These are phyloP conservation scores for Vaccinium myrtillus DNA, from an alignment of 148 eudicot species.

Conservation along the genomic window DNA sequence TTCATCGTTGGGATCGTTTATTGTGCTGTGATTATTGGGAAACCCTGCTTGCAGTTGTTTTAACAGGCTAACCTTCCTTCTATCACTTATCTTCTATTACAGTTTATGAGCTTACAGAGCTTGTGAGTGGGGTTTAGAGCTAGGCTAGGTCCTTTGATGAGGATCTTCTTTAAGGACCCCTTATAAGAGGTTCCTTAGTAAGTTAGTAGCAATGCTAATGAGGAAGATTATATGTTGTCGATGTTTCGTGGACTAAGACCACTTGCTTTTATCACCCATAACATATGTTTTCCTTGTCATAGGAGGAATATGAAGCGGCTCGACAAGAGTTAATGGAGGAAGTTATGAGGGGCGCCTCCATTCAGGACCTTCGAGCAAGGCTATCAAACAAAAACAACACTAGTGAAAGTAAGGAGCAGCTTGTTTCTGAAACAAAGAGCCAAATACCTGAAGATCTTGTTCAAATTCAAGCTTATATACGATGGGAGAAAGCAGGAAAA, in stretches of 20 bases:
- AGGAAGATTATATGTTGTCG: not conserved
- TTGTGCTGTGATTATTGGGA: not conserved
- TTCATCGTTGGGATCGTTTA: not conserved
- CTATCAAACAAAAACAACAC: slow-evolving; percentile 43
- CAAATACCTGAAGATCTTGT: slow-evolving; percentile 66
- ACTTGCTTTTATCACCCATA: not conserved
- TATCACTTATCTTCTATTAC: not conserved
- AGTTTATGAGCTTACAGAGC: not conserved
- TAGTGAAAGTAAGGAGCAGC: slow-evolving; percentile 33
- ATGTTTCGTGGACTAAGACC: not conserved
- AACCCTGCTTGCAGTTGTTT: not conserved
- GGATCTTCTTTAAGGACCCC: not conserved
- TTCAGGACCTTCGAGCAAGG: slow-evolving; percentile 64
- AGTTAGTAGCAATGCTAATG: not conserved
- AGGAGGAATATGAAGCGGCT: slow-evolving; percentile 95
- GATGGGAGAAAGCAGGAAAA: slow-evolving; percentile 82
- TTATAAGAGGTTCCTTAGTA: not conserved
- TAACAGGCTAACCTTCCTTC: not conserved
- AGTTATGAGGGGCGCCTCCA: slow-evolving; percentile 66
- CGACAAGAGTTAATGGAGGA: slow-evolving; percentile 69
- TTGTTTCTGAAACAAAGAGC: slow-evolving; percentile 34
- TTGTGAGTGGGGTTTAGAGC: not conserved
- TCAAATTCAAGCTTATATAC: slow-evolving; percentile 59
- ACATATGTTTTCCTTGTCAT: not conserved
- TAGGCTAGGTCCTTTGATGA: not conserved